Percentiles rank a stretch among this genome's conserved stretches.
Evolutionary conservation across 1,284 basidiomycete species (phyloP).

Genomic region (Tylopilus orsonianus): DNA sequence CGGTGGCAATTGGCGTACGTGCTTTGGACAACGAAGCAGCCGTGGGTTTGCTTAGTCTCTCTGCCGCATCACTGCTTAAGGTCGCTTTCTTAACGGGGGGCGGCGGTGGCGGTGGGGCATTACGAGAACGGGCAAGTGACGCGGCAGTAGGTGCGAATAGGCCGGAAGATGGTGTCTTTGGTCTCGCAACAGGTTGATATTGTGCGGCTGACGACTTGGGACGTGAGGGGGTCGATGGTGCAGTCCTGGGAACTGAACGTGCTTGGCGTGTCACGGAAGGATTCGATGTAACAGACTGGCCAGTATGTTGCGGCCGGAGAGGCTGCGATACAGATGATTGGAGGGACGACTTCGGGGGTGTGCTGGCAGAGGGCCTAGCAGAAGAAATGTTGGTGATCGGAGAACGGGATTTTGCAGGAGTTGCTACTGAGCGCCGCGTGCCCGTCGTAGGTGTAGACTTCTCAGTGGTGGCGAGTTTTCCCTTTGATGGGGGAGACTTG

Average conservation of each 20-base stretch:
- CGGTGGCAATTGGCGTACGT: conserved; percentile 28
- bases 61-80: conserved; percentile 48
- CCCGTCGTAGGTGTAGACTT: conserved; percentile 21
- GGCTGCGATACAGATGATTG: conserved; percentile 37
- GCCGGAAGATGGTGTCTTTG: conserved; percentile 59
- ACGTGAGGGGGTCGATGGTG: conserved; percentile 42
- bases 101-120: conserved; percentile 44
- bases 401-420: conserved; percentile 30
- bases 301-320: conserved; percentile 54
- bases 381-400: conserved; percentile 24
- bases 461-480: conserved; percentile 25
- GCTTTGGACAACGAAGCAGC: conserved; percentile 66
- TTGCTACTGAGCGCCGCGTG: conserved; percentile 17
- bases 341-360: conserved; percentile 35
- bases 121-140: conserved; percentile 66
- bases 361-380: conserved; percentile 25
- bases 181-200: conserved; percentile 30
- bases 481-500: conserved; percentile 24
- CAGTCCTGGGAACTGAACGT: conserved; percentile 30
- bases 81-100: conserved; percentile 52
- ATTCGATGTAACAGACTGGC: conserved; percentile 46
- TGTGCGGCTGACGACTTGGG: conserved; percentile 45
- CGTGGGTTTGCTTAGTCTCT: conserved; percentile 72
- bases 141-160: conserved; percentile 78
- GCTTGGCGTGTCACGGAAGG: conserved; percentile 37